Percentiles rank a stretch among this genome's conserved stretches.
Evolutionary conservation across 2,329 filamentous ascomycete species (phyloP).

Genomic region (Teratosphaeria destructans): DNA sequence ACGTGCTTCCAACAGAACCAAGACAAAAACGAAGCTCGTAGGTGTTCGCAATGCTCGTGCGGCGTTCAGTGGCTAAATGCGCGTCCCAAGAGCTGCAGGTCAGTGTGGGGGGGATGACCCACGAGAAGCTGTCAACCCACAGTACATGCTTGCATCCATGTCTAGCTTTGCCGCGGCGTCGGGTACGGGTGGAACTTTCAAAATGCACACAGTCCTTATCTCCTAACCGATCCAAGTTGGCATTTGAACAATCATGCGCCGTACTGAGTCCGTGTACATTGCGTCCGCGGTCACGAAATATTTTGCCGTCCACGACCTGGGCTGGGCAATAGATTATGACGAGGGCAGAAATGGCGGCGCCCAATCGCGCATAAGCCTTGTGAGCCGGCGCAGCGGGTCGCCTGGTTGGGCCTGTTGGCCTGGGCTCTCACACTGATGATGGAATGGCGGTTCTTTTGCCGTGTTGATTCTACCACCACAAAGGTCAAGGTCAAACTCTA

Average conservation of each 20-base stretch:
- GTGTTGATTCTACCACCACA: not conserved
- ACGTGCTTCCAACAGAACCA: not conserved
- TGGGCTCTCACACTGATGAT: not conserved
- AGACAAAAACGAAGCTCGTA: not conserved
- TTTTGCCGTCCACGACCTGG: not conserved
- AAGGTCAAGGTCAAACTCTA: not conserved
- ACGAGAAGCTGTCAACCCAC: not conserved
- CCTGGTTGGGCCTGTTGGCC: not conserved
- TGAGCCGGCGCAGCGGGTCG: not conserved
- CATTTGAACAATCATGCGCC: not conserved
- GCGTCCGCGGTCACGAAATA: not conserved
- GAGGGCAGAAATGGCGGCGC: not conserved
- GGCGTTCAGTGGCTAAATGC: not conserved
- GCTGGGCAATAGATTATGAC: not conserved
- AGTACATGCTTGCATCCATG: not conserved
- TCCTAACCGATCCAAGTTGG: not conserved
- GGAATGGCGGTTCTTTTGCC: not conserved
- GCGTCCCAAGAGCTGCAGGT: not conserved
- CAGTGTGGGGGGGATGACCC: not conserved
- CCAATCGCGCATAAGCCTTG: not conserved
- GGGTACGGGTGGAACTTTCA: not conserved
- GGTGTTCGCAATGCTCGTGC: not conserved
- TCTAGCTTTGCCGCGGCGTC: not conserved
- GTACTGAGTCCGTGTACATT: too few relatives aligned
- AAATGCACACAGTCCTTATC: not conserved